Percentiles rank a stretch among this genome's conserved stretches.
These are phyloP conservation scores for Speleostelium caveatum DNA, from an alignment of 78 protist species.

Conservation along the genomic window DNA sequence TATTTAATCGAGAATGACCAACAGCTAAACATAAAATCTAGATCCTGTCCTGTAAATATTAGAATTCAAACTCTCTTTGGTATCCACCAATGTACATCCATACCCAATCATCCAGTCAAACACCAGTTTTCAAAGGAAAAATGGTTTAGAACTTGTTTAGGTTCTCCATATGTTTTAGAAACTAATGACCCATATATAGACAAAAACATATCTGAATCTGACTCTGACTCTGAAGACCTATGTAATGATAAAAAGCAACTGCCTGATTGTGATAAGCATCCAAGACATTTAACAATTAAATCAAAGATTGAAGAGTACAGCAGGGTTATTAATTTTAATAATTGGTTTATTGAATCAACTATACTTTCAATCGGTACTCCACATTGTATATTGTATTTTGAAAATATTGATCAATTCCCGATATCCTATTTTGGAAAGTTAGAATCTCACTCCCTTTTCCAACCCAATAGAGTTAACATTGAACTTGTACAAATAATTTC, in stretches of 20 bases:
- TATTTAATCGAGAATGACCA: conserved; percentile 42
- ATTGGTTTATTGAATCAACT: conserved; percentile 47
- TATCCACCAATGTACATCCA: too few species aligned
- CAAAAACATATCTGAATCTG: too few species aligned
- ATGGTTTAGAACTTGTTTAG: too few species aligned
- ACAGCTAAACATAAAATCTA: conserved; percentile 8
- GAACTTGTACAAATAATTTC: conserved; percentile 78
- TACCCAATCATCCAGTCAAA: too few species aligned
- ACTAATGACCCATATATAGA: too few species aligned
- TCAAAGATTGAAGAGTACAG: conserved; percentile 29
- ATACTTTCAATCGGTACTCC: conserved; percentile 87
- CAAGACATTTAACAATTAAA: conserved; percentile 7
- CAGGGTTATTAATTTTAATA: conserved; percentile 16
- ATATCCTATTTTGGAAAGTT: conserved; percentile 59
- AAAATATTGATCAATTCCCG: conserved; percentile 65
- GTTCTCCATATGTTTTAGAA: too few species aligned
- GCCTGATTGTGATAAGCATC: too few species aligned
- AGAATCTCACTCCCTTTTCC: conserved; percentile 74
- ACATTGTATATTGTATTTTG: conserved; percentile 78
- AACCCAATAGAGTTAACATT: conserved; percentile 68
- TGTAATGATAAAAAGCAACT: too few species aligned
- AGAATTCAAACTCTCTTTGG: too few species aligned
- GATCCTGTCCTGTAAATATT: too few species aligned
- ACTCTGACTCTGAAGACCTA: too few species aligned
- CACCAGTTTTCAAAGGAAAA: too few species aligned